phyloP scores from a whole-genome alignment of 257 asterid species.

The Sherardia arvensis region DNA sequence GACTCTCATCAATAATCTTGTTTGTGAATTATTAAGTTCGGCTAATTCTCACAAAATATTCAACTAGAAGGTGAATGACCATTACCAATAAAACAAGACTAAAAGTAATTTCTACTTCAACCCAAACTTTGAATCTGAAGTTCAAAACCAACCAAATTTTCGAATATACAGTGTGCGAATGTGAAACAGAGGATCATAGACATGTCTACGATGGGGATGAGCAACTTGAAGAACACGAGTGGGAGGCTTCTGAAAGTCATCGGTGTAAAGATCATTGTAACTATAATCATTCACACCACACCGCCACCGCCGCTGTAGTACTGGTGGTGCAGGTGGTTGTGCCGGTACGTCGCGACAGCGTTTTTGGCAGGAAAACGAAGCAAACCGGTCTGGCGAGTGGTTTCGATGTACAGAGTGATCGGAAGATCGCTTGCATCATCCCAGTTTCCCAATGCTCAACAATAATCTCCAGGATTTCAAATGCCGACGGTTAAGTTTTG shows the following conservation, averaged over 20 bases:
- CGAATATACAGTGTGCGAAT: no score
- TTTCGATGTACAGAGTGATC: constrained; percentile 63
- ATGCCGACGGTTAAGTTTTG: no score
- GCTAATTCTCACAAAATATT: no score
- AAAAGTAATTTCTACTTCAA: no score
- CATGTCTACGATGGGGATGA: constrained; percentile 31
- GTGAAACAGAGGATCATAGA: no score
- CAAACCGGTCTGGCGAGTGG: constrained; percentile 73
- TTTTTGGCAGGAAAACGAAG: constrained; percentile 20
- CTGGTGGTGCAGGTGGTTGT: constrained; percentile 3
- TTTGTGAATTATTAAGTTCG: no score
- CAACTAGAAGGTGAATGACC: no score
- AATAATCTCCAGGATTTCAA: no score
- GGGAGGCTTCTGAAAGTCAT: constrained; percentile 28
- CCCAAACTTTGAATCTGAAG: no score
- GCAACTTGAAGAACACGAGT: constrained; percentile 23
- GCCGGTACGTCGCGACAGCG: not conserved
- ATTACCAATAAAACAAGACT: no score
- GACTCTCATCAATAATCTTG: no score
- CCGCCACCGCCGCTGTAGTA: constrained; percentile 1
- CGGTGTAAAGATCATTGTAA: constrained; percentile 18
- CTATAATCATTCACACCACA: not conserved
- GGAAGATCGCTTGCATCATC: constrained; percentile 59
- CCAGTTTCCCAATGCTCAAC: constrained; percentile 80
- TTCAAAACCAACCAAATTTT: no score